Base-by-base conservation (phyloP, 495 filamentous ascomycete genomes). In the Daldinia vernicosa region DNA sequence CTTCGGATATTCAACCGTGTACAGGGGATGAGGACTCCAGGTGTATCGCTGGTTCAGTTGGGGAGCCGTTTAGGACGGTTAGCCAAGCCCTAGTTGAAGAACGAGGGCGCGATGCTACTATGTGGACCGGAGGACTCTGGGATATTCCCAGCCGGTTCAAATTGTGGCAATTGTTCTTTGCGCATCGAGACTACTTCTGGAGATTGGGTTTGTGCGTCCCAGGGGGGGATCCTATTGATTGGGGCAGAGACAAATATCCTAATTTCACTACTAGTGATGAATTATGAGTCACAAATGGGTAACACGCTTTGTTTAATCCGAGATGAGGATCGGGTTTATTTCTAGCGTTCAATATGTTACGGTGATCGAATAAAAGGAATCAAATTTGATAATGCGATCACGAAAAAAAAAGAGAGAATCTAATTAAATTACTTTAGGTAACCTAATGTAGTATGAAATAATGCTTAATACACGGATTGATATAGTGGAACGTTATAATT, bases 101-200 rank as follows among this genome's bases (percentile, higher is more conserved):
- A 65, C 64, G 50, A 32, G 56, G 59, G 30, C 69, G 68, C 32
- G 77, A 78, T 39, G 59, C 47, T 12, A 50, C 66, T 14, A 53
- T 50, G n/a, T 32, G 47, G 51, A 58, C 66, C 30, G 32, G 53
- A 30, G 59, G 63, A 19, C 45, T 68, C 27, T 74, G 74, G 74
- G 76, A 75, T 67, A 79, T 94, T 19, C 91, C 92, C 15, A 77
- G 85, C 9, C 80, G 88, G 51, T 90, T 89, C 70, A 90, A 90
- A 76, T 84, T 94, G 9, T 95, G 96, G 92, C 88, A 97, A 81
- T 81, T 97, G n/a, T 91, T 98, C 77, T 94, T 93, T 81, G 91
- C 94, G 15, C 95, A 99, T 82, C 84, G 95, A 59, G 95, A 99
- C 80, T 99, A 99, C 76, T 99, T 99, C 77, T 95, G 93, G 91